Evolutionary conservation across 176 grass and related monocot species (phyloP).

Genomic region (Triticum dicoccoides): DNA sequence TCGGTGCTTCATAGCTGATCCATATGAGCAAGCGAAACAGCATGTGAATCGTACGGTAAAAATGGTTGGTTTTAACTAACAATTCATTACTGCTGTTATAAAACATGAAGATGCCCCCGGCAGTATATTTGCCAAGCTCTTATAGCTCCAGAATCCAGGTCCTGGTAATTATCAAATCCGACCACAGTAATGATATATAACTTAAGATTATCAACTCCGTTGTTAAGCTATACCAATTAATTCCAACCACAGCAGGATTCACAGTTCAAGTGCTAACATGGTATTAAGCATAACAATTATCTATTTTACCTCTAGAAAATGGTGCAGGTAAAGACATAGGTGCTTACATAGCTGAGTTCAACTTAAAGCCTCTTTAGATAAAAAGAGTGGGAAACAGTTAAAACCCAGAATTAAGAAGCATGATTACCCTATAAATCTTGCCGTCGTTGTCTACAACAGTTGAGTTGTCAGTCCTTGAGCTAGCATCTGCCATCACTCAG

Average conservation of each 20-base stretch:
- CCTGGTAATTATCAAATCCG: neutral
- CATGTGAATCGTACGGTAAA: neutral
- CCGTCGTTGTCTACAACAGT: constrained; percentile 58
- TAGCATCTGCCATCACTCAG: constrained; percentile 63
- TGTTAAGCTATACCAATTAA: neutral
- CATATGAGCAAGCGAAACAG: constrained; percentile 1
- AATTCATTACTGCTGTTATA: neutral
- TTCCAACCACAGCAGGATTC: neutral
- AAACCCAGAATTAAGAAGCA: neutral
- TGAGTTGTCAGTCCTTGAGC: constrained; percentile 71
- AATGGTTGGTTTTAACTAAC: neutral
- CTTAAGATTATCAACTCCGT: neutral
- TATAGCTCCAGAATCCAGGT: neutral
- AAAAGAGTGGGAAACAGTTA: neutral
- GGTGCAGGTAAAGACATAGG: neutral
- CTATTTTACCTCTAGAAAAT: neutral
- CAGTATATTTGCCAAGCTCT: neutral
- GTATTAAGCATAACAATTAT: neutral
- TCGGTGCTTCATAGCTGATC: neutral
- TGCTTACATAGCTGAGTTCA: neutral
- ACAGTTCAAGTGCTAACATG: neutral
- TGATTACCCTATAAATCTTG: constrained; percentile 49
- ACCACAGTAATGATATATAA: neutral
- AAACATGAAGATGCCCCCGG: neutral
- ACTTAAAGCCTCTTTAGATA: neutral